Percentiles rank a stretch among this genome's conserved stretches.
These are phyloP conservation scores for Tricholoma bakamatsutake DNA, from an alignment of 768 basidiomycete species.

Conservation along the genomic window DNA sequence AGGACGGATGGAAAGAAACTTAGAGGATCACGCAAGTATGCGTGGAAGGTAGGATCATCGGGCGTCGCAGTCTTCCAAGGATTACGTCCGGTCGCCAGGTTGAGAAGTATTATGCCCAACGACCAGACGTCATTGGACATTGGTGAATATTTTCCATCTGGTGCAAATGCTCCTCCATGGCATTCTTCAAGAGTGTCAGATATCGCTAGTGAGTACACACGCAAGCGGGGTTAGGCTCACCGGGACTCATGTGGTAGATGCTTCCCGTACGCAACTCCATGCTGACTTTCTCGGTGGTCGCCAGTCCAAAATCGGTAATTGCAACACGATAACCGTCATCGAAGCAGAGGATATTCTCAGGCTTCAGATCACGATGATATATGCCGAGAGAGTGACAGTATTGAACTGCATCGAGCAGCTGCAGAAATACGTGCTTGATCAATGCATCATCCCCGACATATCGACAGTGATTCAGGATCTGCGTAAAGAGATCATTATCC, in stretches of 20 bases:
- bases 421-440: conserved; percentile 87
- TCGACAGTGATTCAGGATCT: conserved; percentile 71
- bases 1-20: conserved; percentile 83
- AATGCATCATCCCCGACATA: conserved; percentile 82
- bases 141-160: conserved; percentile 72
- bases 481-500: conserved; percentile 88
- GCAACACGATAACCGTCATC: conserved; percentile 70
- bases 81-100: conserved; percentile 90
- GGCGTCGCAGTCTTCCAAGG: conserved; percentile 89
- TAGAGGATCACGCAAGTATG: conserved; percentile 70
- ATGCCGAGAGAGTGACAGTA: conserved; percentile 90
- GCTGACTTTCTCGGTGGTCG: conserved; percentile 81
- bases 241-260: conserved; percentile 98
- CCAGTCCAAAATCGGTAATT: conserved; percentile 93
- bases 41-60: conserved; percentile 85
- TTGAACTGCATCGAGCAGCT: conserved; percentile 89
- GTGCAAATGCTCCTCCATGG: conserved; percentile 67
- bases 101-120: conserved; percentile 91
- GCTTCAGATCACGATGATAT: conserved; percentile 96
- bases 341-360: conserved; percentile 91
- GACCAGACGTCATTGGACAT: conserved; percentile 95
- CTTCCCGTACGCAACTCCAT: conserved; percentile 94
- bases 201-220: conserved; percentile 10
- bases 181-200: conserved; percentile 56
- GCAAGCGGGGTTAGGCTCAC: conserved; percentile 25